Evolutionary conservation across 176 grass and related monocot species (phyloP).

Genomic region (Puccinellia tenuiflora): DNA sequence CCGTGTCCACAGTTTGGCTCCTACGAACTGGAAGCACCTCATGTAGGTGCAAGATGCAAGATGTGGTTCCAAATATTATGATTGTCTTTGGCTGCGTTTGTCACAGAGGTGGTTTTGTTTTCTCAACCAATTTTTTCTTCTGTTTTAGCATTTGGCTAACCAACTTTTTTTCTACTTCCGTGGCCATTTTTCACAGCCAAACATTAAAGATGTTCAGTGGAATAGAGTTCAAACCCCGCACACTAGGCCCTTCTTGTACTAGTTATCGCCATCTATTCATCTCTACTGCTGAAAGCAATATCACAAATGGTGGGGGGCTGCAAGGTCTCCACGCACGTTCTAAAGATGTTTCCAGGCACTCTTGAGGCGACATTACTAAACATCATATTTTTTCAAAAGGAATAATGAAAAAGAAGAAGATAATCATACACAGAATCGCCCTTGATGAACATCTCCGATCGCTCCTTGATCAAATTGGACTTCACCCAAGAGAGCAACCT

Average conservation of each 20-base stretch:
- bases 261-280: background rate
- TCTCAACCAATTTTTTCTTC: background rate
- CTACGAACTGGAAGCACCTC: background rate
- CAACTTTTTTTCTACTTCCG: background rate
- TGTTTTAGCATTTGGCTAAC: background rate
- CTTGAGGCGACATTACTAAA: too few species aligned
- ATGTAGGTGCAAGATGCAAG: background rate
- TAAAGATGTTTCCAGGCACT: too few species aligned
- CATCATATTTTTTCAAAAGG: background rate
- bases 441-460: conserved; percentile 93
- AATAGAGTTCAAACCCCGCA: background rate
- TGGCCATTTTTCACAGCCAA: background rate
- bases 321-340: background rate
- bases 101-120: background rate
- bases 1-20: background rate
- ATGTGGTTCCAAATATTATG: background rate
- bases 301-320: background rate
- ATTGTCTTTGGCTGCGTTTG: background rate
- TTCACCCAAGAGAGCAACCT: conserved; percentile 70
- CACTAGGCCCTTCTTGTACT: background rate
- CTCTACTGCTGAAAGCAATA: background rate
- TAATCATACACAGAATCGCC: conserved; percentile 63
- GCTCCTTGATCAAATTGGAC: conserved; percentile 90
- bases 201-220: background rate
- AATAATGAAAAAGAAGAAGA: background rate